Base-by-base conservation (phyloP, 179 eudicot genomes). In the Beta macrorhiza region DNA sequence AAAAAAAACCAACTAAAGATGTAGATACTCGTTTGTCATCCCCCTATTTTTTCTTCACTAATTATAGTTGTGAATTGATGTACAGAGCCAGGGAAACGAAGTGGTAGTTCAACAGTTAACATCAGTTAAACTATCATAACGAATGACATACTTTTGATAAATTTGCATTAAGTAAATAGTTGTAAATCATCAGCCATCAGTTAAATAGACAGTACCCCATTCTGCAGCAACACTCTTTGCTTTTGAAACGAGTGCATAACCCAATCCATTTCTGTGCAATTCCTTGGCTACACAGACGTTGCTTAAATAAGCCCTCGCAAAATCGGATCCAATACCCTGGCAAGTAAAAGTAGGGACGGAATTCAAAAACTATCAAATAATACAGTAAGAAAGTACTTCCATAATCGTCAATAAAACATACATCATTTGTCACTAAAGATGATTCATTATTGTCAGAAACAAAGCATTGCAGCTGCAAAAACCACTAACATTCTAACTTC, bases 271-370 rank as follows among this genome's bases (percentile, higher is more conserved):
- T 83, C 97, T 86, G 47, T 91, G 92, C 84, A 94, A 77, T 87
- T 95, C 99, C 79, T 89, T 75, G 79, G 99, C 97, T 61, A 95
- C 99, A 85, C 99, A 93, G 16, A 95, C 98, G 75, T 93, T 92
- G 85, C 92, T 92, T 83, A 95, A 67, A 83, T 95, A 95, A 53
- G 93, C 99, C 89, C 99, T 90, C 11, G 91, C 90, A 82, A 95
- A 93, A 90, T 95, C 98, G 81, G 91, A 87, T 76, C 96, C 94
- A 84, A 90, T 90, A 74, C 93, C 94, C 99, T 95, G 89, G 78
- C 44, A 76, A 87, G 69, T 17, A 59, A 29, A 74, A 71, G 76
- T 53, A 25, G 11, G n/a, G 32, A 29, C 2, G 61, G 13, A 44
- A 75, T 57, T 78, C 81, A 52, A 14, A 53, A 1, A 20, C 6